These are phyloP conservation scores for Neckera pumila DNA, from an alignment of 225 moss, liverwort and hornwort species.

Conservation along the genomic window DNA sequence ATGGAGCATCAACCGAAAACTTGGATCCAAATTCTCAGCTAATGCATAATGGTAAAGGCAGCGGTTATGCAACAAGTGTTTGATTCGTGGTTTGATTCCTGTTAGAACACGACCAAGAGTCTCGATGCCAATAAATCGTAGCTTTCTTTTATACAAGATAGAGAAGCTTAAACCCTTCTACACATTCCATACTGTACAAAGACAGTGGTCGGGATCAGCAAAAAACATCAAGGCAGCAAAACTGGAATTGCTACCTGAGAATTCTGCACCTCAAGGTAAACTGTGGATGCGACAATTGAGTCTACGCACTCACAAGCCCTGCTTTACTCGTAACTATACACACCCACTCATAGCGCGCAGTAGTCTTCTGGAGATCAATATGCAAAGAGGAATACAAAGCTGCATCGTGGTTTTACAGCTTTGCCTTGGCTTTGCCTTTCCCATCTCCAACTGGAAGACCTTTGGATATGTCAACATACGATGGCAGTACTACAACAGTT, in stretches of 20 bases:
- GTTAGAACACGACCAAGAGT: neutral
- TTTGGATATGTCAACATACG: conserved; percentile 22
- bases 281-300: neutral
- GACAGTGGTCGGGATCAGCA: conserved; percentile 1
- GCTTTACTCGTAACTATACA: neutral
- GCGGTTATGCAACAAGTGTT: neutral
- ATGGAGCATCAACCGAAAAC: neutral
- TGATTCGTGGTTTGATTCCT: neutral
- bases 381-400: conserved; percentile 10
- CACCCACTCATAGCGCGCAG: neutral
- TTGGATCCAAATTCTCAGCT: neutral
- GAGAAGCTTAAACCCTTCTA: neutral
- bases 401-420: conserved; percentile 28
- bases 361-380: conserved; percentile 1
- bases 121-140: neutral
- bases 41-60: neutral
- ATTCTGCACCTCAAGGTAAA: neutral
- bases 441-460: conserved; percentile 58
- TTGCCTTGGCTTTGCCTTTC: conserved; percentile 42
- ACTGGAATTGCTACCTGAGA: neutral
- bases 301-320: neutral
- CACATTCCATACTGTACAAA: conserved; percentile 13
- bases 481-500: conserved; percentile 24
- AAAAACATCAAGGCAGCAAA: neutral
- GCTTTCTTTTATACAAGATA: conserved; percentile 1